Conservation (phyloP, 2,329 filamentous ascomycete genomes). For the Emergomyces orientalis region DNA sequence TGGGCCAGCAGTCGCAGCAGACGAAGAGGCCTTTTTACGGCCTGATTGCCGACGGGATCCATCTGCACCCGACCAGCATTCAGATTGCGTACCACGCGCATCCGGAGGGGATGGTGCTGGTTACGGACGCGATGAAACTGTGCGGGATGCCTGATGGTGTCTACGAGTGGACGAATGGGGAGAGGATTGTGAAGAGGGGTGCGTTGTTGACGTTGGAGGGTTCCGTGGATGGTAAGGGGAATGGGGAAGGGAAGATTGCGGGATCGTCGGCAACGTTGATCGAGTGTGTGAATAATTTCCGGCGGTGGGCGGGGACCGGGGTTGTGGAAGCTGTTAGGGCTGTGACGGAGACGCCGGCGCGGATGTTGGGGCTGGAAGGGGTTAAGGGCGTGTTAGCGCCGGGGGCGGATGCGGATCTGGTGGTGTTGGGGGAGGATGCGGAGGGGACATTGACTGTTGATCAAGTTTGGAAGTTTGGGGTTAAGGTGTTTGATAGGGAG, state of each 20-base stretch:
- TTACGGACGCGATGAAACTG: slow-evolving; percentile 87
- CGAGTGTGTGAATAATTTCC: slow-evolving; percentile 38
- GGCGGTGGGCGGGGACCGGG: slow-evolving; percentile 32
- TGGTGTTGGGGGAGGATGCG: slow-evolving; percentile 32
- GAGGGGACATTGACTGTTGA: slow-evolving; percentile 29
- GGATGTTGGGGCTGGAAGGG: slow-evolving; percentile 30
- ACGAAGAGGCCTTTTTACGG: slow-evolving; percentile 62
- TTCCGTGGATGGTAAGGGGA: slow-evolving; percentile 55
- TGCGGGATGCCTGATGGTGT: slow-evolving; percentile 73
- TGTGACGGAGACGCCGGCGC: slow-evolving; percentile 32
- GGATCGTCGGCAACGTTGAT: slow-evolving; percentile 48
- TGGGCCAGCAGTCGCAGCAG: slow-evolving; percentile 55
- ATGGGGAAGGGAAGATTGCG: slow-evolving; percentile 58
- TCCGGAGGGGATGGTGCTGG: slow-evolving; percentile 73
- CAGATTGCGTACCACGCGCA: slow-evolving; percentile 85
- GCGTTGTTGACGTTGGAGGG: slow-evolving; percentile 65
- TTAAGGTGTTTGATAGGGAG: slow-evolving; percentile 31
- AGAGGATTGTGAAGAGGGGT: slow-evolving; percentile 52
- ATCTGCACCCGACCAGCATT: slow-evolving; percentile 77
- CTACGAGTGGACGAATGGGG: slow-evolving; percentile 76
- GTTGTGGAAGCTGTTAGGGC: slow-evolving; percentile 34
- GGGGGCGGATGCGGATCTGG: slow-evolving; percentile 36
- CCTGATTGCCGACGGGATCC: slow-evolving; percentile 82
- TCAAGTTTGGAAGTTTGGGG: slow-evolving; percentile 38
- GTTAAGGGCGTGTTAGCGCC: slow-evolving; percentile 32